Evolutionary conservation across 2,329 filamentous ascomycete species (phyloP).

Genomic region (Aspergillus fischeri): DNA sequence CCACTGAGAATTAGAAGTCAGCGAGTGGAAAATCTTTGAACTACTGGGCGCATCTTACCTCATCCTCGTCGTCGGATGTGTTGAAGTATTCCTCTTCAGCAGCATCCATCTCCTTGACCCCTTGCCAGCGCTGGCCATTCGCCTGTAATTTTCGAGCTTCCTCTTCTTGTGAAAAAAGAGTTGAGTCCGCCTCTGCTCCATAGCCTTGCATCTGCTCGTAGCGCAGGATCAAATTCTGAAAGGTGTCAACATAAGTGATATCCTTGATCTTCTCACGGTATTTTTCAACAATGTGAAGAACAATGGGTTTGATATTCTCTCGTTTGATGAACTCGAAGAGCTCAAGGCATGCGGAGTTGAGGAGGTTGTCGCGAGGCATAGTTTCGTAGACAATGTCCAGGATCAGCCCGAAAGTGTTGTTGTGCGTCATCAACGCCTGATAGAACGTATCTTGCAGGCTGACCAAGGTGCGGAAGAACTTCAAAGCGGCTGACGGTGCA

Average conservation of each 20-base stretch:
- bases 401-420: constrained; percentile 77
- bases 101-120: constrained; percentile 76
- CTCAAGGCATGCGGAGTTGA: constrained; percentile 91
- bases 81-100: constrained; percentile 95
- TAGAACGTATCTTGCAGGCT: constrained; percentile 89
- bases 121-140: constrained; percentile 61
- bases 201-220: constrained; percentile 76
- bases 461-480: constrained; percentile 87
- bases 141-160: constrained; percentile 46
- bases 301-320: constrained; percentile 74
- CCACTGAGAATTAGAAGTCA: constrained; percentile 23
- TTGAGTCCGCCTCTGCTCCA: constrained; percentile 58
- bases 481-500: constrained; percentile 65
- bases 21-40: neutral
- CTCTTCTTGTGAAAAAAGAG: constrained; percentile 68
- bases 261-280: constrained; percentile 72
- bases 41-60: constrained; percentile 30
- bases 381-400: constrained; percentile 78
- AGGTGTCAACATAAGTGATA: constrained; percentile 81
- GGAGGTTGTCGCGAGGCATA: constrained; percentile 85
- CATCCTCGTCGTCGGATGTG: constrained; percentile 79
- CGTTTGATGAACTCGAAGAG: constrained; percentile 87
- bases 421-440: constrained; percentile 75
- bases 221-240: constrained; percentile 67
- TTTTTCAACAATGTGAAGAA: constrained; percentile 78